Conservation (phyloP, 1,284 basidiomycete species). For the Fomitopsis schrenkii region DNA sequence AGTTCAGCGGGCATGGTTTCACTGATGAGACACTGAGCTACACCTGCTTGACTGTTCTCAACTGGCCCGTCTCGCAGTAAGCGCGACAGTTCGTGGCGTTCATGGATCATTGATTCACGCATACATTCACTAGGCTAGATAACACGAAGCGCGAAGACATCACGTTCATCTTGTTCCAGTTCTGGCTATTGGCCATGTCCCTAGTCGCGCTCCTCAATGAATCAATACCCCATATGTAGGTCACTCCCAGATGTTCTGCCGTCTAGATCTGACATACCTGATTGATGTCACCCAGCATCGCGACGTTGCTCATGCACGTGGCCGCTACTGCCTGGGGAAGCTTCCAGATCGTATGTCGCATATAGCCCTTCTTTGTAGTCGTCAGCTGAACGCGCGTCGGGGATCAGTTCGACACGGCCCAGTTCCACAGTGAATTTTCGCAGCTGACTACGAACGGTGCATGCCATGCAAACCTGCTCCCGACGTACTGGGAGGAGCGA, state of each 20-base stretch:
- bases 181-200: conserved; percentile 80
- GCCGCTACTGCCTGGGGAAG: conserved; percentile 68
- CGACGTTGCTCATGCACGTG: conserved; percentile 67
- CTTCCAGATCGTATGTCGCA: conserved; percentile 47
- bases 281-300: conserved; percentile 33
- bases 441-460: conserved; percentile 58
- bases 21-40: conserved; percentile 35
- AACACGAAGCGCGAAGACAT: conserved; percentile 76
- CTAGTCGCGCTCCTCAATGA: conserved; percentile 74
- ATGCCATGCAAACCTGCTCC: conserved; percentile 54
- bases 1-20: conserved; percentile 32
- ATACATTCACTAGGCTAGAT: conserved; percentile 41
- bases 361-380: too few species aligned
- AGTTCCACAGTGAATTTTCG: conserved; percentile 54
- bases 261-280: not conserved
- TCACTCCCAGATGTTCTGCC: not conserved
- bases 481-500: conserved; percentile 56
- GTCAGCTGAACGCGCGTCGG: too few species aligned
- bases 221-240: conserved; percentile 72
- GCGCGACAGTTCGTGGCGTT: conserved; percentile 18
- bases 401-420: conserved; percentile 35
- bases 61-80: conserved; percentile 64
- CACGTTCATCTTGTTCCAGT: conserved; percentile 71
- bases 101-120: not conserved
- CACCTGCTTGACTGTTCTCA: conserved; percentile 54